A percentile compares a stretch with the other conserved stretches of the same genome.
phyloP scores from a whole-genome alignment of 768 basidiomycete species.

The Tephrocybe sp. region DNA sequence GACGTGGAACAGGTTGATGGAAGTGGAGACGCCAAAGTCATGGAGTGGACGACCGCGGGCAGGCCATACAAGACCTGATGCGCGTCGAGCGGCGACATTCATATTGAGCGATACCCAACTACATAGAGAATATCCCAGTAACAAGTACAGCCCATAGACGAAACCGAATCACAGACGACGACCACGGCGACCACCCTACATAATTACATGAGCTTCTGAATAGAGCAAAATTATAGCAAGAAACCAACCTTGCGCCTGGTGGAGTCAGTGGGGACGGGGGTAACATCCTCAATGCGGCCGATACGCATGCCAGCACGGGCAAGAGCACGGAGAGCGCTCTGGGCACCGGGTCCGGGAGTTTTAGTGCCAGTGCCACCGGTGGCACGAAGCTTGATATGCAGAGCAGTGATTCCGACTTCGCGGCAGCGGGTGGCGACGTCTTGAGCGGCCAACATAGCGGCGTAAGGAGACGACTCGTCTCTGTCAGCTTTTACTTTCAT shows the following conservation, averaged over 20 bases:
- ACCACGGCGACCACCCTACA: slow-evolving; percentile 97
- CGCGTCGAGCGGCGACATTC: slow-evolving; percentile 87
- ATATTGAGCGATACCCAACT: slow-evolving; percentile 35
- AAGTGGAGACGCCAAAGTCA: slow-evolving; percentile 21
- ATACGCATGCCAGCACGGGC: slow-evolving; percentile 99
- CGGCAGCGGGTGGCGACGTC: slow-evolving; percentile 96
- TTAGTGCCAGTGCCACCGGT: slow-evolving; percentile 99
- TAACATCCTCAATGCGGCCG: slow-evolving; percentile 97
- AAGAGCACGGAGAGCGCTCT: slow-evolving; percentile 95
- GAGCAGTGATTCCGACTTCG: slow-evolving; percentile 97
- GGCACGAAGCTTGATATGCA: slow-evolving; percentile 98
- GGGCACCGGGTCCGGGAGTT: slow-evolving; percentile 98
- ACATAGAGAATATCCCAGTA: slow-evolving; percentile 19
- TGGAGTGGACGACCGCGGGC: slow-evolving; percentile 73
- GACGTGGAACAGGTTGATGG: neutral
- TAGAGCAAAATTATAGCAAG: neutral
- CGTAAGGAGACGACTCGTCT: slow-evolving; percentile 97
- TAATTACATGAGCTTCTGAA: neutral
- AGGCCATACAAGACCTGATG: slow-evolving; percentile 65
- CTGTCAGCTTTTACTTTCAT: slow-evolving; percentile 99
- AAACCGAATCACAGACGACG: slow-evolving; percentile 71
- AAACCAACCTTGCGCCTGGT: slow-evolving; percentile 89
- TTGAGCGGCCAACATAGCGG: slow-evolving; percentile 98
- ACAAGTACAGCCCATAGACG: slow-evolving; percentile 12
- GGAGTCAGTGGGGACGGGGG: slow-evolving; percentile 95